phyloP scores from a whole-genome alignment of 2,329 filamentous ascomycete genomes.

The Talaromyces funiculosus region DNA sequence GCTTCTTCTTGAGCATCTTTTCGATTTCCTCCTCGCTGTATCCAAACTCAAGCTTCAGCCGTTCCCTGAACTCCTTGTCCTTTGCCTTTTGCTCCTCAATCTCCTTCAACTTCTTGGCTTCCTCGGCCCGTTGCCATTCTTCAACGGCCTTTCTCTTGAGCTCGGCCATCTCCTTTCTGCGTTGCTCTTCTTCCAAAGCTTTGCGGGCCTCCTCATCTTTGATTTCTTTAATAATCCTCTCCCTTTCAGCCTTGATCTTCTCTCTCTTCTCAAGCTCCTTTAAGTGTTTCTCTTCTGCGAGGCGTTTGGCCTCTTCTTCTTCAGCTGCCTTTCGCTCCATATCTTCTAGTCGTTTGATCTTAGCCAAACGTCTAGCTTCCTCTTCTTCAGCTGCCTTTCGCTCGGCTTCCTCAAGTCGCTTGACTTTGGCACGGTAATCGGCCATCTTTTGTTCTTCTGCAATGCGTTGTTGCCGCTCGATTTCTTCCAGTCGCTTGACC shows the following conservation, averaged over 20 bases:
- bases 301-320: slow-evolving; percentile 28
- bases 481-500: slow-evolving; percentile 20
- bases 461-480: slow-evolving; percentile 19
- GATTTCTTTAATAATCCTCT: slow-evolving; percentile 32
- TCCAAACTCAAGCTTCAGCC: slow-evolving; percentile 35
- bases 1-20: slow-evolving; percentile 35
- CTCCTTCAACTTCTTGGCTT: slow-evolving; percentile 45
- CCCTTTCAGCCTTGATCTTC: slow-evolving; percentile 42
- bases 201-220: slow-evolving; percentile 42
- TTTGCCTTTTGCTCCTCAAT: slow-evolving; percentile 45
- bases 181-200: slow-evolving; percentile 26
- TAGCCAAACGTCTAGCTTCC: slow-evolving; percentile 12
- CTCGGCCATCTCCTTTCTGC: slow-evolving; percentile 33
- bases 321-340: slow-evolving; percentile 20
- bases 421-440: slow-evolving; percentile 17
- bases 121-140: slow-evolving; percentile 48
- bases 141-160: slow-evolving; percentile 49
- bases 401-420: slow-evolving; percentile 35
- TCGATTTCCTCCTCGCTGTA: slow-evolving; percentile 41
- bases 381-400: slow-evolving; percentile 27
- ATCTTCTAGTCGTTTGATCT: slow-evolving; percentile 20
- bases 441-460: slow-evolving; percentile 18
- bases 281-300: slow-evolving; percentile 26
- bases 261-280: slow-evolving; percentile 30
- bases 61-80: slow-evolving; percentile 47